Evolutionary conservation across 139 green algal species (phyloP).

Genomic region (Chlorella vulgaris): DNA sequence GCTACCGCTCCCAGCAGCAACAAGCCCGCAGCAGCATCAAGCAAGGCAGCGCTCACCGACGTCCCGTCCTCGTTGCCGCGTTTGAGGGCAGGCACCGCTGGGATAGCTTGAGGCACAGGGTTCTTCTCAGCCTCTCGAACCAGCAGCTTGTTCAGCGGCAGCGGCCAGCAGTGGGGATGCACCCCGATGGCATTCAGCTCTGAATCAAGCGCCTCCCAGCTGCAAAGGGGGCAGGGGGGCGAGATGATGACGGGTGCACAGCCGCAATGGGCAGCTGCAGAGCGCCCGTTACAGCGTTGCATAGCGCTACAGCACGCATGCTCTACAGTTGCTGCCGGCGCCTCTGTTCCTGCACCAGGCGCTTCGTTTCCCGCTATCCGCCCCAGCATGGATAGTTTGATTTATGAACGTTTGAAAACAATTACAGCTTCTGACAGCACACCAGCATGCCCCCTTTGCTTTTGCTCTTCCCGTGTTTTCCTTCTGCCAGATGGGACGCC

Average conservation of each 20-base stretch:
- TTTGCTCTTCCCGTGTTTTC: too few species aligned
- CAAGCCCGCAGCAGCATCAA: neutral
- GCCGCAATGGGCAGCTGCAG: too few species aligned
- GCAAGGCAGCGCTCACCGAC: neutral
- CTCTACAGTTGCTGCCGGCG: too few species aligned
- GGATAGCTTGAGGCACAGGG: slow-evolving; percentile 29
- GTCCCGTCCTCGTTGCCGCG: neutral
- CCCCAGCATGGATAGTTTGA: too few species aligned
- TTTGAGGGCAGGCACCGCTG: slow-evolving; percentile 16
- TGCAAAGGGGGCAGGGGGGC: neutral
- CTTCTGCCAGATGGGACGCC: too few species aligned
- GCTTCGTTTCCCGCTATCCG: too few species aligned
- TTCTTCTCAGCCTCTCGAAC: slow-evolving; percentile 41
- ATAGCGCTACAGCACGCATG: too few species aligned
- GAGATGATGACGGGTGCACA: neutral
- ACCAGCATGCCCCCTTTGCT: too few species aligned
- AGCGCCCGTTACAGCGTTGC: too few species aligned
- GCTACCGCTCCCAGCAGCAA: neutral
- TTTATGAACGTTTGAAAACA: too few species aligned
- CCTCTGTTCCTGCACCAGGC: too few species aligned
- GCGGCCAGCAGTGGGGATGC: slow-evolving; percentile 46
- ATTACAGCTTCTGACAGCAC: too few species aligned
- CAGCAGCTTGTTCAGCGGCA: slow-evolving; percentile 46
- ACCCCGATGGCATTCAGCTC: slow-evolving; percentile 68
- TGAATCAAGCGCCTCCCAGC: slow-evolving; percentile 77